phyloP scores from a whole-genome alignment of 2,329 filamentous ascomycete genomes.

The Fusarium cicatricum region DNA sequence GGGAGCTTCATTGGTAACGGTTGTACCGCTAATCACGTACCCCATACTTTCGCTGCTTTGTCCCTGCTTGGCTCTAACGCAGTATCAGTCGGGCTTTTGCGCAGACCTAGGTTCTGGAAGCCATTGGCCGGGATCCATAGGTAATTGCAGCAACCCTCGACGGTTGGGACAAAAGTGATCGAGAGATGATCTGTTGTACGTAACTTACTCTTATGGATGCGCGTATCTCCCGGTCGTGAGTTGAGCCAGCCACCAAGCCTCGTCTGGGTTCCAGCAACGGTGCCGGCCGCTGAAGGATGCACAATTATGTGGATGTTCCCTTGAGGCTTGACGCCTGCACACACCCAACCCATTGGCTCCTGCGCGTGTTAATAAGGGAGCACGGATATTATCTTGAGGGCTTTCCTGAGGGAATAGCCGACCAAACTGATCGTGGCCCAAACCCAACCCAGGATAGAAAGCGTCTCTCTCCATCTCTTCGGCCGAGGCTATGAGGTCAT shows the following conservation, averaged over 20 bases:
- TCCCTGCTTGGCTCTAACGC: conserved; percentile 27
- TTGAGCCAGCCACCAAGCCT: conserved; percentile 1
- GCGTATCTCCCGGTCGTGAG: not conserved
- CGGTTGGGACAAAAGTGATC: not conserved
- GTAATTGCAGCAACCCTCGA: not conserved
- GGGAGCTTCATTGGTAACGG: conserved; percentile 13
- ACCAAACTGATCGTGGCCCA: not conserved
- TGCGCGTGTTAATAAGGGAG: not conserved
- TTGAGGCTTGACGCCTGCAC: conserved; percentile 4
- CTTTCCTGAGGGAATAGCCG: not conserved
- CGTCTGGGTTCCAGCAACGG: not conserved
- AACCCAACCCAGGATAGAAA: conserved; percentile 3
- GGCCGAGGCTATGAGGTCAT: conserved; percentile 38
- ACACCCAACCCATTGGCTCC: not conserved
- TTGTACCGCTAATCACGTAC: conserved; percentile 26
- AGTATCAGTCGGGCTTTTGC: conserved; percentile 5
- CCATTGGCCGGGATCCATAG: conserved; percentile 14
- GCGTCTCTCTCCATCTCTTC: conserved; percentile 1
- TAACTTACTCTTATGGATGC: not conserved
- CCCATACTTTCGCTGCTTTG: conserved; percentile 30
- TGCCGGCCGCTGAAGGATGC: conserved; percentile 1
- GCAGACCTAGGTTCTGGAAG: conserved; percentile 24
- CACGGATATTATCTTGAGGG: not conserved
- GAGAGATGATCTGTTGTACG: not conserved
- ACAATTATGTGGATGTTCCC: not conserved